These are phyloP conservation scores for Cucumis hystrix DNA, from an alignment of 306 rosid genomes.

Conservation along the genomic window DNA sequence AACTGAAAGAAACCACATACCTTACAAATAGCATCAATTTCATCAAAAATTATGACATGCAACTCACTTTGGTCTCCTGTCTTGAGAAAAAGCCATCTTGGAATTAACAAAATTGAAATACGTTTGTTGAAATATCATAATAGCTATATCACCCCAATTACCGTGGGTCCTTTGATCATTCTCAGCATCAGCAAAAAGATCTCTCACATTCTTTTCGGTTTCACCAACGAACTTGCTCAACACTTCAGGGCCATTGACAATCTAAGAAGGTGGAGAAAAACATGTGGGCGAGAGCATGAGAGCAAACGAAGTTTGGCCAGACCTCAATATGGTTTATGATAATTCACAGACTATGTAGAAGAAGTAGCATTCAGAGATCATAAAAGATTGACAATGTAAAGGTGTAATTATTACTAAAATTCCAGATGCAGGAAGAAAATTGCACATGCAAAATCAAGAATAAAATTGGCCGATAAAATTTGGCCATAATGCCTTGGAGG, in stretches of 20 bases:
- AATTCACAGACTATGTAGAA: not conserved
- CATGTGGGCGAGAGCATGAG: not conserved
- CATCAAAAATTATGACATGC: constrained; percentile 97
- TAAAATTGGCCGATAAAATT: not conserved
- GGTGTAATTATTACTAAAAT: not conserved
- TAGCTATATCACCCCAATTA: constrained; percentile 19
- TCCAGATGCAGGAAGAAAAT: not conserved
- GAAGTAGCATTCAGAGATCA: not conserved
- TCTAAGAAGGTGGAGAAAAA: constrained; percentile 24
- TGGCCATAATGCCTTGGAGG: not conserved
- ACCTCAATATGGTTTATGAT: not conserved
- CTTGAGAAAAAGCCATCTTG: constrained; percentile 16
- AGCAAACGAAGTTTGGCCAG: not conserved
- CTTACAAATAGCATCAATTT: constrained; percentile 98
- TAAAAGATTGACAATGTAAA: not conserved
- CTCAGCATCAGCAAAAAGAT: constrained; percentile 99
- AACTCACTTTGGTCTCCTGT: constrained; percentile 91
- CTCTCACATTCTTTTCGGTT: constrained; percentile 96
- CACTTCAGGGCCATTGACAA: constrained; percentile 98
- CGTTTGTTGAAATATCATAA: constrained; percentile 3
- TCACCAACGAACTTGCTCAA: constrained; percentile 96
- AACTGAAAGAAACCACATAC: constrained; percentile 33
- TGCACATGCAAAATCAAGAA: not conserved
- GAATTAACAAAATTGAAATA: constrained; percentile 14
- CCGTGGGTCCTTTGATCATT: constrained; percentile 79